Base-by-base conservation (phyloP, 306 rosid species). In the Citrullus colocynthis region DNA sequence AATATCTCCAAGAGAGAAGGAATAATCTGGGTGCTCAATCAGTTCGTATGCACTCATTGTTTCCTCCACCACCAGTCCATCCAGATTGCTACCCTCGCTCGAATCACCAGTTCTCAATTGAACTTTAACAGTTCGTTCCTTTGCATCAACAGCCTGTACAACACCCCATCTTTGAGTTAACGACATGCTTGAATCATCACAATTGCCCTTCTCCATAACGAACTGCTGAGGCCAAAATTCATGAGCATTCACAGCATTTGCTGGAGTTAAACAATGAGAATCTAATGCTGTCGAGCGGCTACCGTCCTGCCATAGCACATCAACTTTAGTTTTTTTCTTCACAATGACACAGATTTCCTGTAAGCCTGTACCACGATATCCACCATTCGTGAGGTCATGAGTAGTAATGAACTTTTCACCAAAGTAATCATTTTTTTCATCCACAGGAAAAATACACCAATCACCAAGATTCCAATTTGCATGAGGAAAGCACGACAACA, bases 381-480 rank as follows among this genome's bases (percentile, higher is more conserved):
- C 84, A 81, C 80, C 85, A 76, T 71, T 78, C 28, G 70, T 66
- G 77, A 76, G 75, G 73, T 81, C 78, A 69, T 80, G 58, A 37
- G 83, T 32, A 28, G 79, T 75, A 69, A 57, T 80, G 34, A 81
- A 80, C 81, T 34, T 75, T 81, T 83, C 87, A 60, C 83, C 86
- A 70, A 62, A 63, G 17, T 52, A 75, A 63, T 72, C 78, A 81
- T 80, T 76, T 69, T 77, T 78, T 77, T 79, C 93, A 34, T 73
- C 84, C 83, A 28, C 48, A 56, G 87, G 83, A 82, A 89, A 91
- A 74, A 84, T 84, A 82, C 99, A 96, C 97, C 97, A 96, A 81
- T 96, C 99, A 84, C 99, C 98, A 74, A 91, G 93, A 85, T 92
- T 93, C 99, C 99, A 96, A 78, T 86, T 88, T 79, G 90, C 89